These are phyloP conservation scores for Crithidia sp. DNA, from an alignment of 208 protist genomes.

Conservation along the genomic window DNA sequence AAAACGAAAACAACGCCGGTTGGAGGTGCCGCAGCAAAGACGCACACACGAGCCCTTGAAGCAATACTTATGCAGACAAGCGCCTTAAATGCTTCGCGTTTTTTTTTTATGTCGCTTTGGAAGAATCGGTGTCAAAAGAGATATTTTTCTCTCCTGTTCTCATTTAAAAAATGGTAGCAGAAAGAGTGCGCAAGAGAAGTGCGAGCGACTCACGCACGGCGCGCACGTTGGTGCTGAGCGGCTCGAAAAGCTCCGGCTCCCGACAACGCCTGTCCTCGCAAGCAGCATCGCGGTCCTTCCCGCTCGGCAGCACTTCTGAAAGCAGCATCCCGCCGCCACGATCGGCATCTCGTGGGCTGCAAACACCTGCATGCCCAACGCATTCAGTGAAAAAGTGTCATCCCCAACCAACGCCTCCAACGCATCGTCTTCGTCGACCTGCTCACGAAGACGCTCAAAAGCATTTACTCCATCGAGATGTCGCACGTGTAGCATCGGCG, in stretches of 20 bases:
- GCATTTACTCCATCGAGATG: slow-evolving; percentile 3
- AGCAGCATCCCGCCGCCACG: not conserved
- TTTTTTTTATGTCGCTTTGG: not conserved
- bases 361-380: slow-evolving; percentile 13
- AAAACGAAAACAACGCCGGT: too few relatives aligned
- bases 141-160: not conserved
- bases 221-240: slow-evolving; percentile 24
- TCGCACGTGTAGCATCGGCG: slow-evolving; percentile 38
- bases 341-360: not conserved
- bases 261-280: not conserved
- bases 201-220: slow-evolving; percentile 23
- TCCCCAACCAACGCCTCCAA: not conserved
- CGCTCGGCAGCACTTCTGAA: not conserved
- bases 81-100: not conserved
- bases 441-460: not conserved
- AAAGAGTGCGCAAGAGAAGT: slow-evolving; percentile 23
- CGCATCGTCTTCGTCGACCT: not conserved
- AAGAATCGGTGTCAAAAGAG: not conserved
- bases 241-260: slow-evolving; percentile 20
- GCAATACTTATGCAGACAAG: too few relatives aligned
- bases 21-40: too few relatives aligned
- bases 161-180: slow-evolving; percentile 5
- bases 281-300: not conserved
- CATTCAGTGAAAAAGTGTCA: not conserved
- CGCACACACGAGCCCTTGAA: too few relatives aligned